Percentiles rank a stretch among this genome's conserved stretches.
Conservation (phyloP, 192 early-diverging fungal genomes). For the Chytriomyces sp. region DNA sequence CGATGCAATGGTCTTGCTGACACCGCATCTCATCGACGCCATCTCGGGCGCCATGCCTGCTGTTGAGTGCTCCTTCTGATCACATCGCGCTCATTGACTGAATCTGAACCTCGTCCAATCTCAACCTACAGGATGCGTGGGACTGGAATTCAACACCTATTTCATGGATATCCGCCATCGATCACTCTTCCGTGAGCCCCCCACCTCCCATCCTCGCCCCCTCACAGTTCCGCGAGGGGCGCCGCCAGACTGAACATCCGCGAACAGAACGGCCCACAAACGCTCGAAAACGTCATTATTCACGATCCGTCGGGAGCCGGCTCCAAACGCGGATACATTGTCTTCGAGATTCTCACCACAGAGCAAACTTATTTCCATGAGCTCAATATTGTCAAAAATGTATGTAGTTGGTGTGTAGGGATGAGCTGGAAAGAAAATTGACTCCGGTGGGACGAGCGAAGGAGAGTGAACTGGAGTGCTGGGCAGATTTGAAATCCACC, state of each 20-base stretch:
- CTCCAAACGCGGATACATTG: conserved; percentile 41
- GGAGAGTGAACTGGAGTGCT: no score
- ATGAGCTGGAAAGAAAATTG: no score
- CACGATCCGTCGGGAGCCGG: background rate
- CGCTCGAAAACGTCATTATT: background rate
- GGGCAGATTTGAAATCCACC: no score
- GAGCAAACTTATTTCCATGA: conserved; percentile 49
- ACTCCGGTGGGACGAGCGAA: no score
- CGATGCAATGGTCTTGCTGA: conserved; percentile 44
- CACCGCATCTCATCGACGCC: conserved; percentile 51
- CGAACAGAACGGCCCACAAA: background rate
- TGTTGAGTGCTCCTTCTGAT: conserved; percentile 17
- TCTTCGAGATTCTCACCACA: conserved; percentile 48
- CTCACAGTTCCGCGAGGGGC: background rate
- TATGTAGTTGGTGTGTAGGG: no score
- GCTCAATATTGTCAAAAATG: conserved; percentile 43
- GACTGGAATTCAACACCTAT: conserved; percentile 36
- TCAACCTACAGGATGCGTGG: conserved; percentile 39
- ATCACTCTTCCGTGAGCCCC: background rate
- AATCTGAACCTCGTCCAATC: no score
- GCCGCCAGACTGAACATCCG: background rate
- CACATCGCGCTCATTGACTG: background rate
- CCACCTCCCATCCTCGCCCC: background rate
- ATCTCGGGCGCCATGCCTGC: conserved; percentile 41
- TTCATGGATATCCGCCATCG: conserved; percentile 12